Conservation (phyloP, 2,329 filamentous ascomycete genomes). For the Chaetomiaceae sp. region DNA sequence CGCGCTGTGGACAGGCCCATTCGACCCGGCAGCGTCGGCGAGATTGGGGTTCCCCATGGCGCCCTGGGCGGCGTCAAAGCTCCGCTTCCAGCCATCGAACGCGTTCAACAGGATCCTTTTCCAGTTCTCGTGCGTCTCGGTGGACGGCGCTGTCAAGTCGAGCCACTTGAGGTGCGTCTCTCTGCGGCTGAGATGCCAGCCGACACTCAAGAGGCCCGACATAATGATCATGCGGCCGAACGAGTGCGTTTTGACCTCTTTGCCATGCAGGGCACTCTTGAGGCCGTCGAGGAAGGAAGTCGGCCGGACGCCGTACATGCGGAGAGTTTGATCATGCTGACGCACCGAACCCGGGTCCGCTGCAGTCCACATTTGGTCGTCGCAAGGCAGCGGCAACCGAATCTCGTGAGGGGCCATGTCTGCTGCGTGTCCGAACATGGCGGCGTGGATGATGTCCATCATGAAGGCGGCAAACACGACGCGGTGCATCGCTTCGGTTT, state of each 20-base stretch:
- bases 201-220: slow-evolving; percentile 83
- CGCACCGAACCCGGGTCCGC: slow-evolving; percentile 72
- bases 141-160: slow-evolving; percentile 59
- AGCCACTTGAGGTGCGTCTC: slow-evolving; percentile 81
- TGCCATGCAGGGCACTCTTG: slow-evolving; percentile 75
- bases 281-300: slow-evolving; percentile 79
- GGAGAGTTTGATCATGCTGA: slow-evolving; percentile 68
- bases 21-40: slow-evolving; percentile 42
- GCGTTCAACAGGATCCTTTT: slow-evolving; percentile 69
- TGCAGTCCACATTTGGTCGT: slow-evolving; percentile 81
- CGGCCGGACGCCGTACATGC: slow-evolving; percentile 72
- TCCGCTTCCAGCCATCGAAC: slow-evolving; percentile 82
- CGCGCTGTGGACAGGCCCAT: slow-evolving; percentile 68
- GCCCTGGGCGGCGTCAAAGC: slow-evolving; percentile 68
- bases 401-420: slow-evolving; percentile 92
- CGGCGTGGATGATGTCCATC: slow-evolving; percentile 82
- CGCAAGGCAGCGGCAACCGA: slow-evolving; percentile 77
- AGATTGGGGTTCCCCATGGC: slow-evolving; percentile 31
- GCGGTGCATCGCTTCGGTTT: slow-evolving; percentile 78
- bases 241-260: slow-evolving; percentile 76
- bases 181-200: slow-evolving; percentile 84
- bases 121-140: slow-evolving; percentile 66
- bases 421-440: slow-evolving; percentile 86
- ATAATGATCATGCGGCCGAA: slow-evolving; percentile 89
- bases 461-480: slow-evolving; percentile 88